Conservation (phyloP, 345 rosid species). For the Citrus trifoliata region DNA sequence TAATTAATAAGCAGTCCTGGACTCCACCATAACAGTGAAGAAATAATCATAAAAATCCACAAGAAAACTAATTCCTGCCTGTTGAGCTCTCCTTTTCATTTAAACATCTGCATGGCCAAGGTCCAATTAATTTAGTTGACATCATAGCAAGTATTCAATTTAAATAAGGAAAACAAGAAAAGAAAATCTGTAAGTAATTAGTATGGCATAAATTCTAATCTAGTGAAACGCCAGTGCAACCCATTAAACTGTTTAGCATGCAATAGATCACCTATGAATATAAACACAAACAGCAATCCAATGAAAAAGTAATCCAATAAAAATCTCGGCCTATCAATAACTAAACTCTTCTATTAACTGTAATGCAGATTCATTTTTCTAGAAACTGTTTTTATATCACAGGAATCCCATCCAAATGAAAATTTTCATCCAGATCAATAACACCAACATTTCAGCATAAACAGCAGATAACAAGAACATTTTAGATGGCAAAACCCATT, state of each 20-base stretch:
- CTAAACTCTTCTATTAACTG: not conserved
- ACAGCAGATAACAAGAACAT: not conserved
- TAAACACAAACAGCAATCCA: conserved; percentile 3
- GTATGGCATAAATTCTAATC: not conserved
- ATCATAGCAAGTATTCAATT: not conserved
- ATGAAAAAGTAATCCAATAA: not conserved
- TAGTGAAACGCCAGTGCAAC: not conserved
- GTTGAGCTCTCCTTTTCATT: conserved; percentile 12
- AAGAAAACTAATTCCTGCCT: conserved; percentile 2
- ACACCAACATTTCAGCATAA: not conserved
- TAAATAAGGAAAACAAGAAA: not conserved
- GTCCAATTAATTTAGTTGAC: conserved; percentile 5
- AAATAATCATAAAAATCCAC: not conserved
- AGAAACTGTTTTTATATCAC: not conserved
- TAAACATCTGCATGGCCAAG: conserved; percentile 38
- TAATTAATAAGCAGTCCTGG: conserved; percentile 2
- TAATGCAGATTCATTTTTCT: not conserved
- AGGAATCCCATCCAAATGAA: not conserved
- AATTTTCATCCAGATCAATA: not conserved
- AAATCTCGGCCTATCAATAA: not conserved
- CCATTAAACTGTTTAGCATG: not conserved
- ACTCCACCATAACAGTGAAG: conserved; percentile 20
- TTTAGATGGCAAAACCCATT: not conserved
- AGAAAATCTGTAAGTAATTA: not conserved
- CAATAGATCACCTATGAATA: not conserved